Conservation (phyloP, 495 filamentous ascomycete genomes). For the Hapsidospora chrysogenum region DNA sequence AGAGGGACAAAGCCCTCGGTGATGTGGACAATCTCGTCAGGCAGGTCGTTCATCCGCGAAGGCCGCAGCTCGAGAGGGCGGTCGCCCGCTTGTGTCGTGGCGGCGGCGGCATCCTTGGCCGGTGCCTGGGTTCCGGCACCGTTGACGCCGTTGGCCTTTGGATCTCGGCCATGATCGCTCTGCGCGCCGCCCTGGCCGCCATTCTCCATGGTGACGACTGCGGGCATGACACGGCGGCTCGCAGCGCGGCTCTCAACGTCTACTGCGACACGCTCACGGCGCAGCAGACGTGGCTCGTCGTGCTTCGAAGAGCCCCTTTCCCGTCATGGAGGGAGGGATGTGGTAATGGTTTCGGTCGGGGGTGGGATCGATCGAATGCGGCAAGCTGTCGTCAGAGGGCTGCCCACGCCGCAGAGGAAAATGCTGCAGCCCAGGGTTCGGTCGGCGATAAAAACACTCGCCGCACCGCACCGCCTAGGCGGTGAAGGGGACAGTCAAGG, state of each 20-base stretch:
- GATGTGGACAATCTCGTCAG: constrained; percentile 67
- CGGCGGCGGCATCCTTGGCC: background rate
- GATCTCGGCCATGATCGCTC: constrained; percentile 32
- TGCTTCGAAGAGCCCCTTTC: background rate
- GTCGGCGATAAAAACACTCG: too few species aligned
- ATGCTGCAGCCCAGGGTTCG: too few species aligned
- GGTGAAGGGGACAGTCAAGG: too few species aligned
- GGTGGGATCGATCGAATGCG: too few species aligned
- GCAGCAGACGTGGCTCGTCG: background rate
- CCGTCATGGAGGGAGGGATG: background rate
- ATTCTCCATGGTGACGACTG: constrained; percentile 35
- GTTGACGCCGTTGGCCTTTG: constrained; percentile 22
- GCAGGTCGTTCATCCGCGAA: constrained; percentile 33
- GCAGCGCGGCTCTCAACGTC: background rate
- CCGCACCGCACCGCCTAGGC: too few species aligned
- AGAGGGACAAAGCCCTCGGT: constrained; percentile 58
- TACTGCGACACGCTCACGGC: background rate
- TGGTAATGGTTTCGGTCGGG: too few species aligned
- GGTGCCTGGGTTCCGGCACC: constrained; percentile 10
- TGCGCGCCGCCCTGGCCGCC: constrained; percentile 24
- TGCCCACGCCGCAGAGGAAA: too few species aligned
- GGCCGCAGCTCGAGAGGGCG: constrained; percentile 6
- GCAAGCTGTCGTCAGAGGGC: too few species aligned
- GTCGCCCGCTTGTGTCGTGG: constrained; percentile 3
- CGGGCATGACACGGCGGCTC: constrained; percentile 15